Base-by-base conservation (phyloP, 2,329 filamentous ascomycete species). In the Scytalidium lignicola region DNA sequence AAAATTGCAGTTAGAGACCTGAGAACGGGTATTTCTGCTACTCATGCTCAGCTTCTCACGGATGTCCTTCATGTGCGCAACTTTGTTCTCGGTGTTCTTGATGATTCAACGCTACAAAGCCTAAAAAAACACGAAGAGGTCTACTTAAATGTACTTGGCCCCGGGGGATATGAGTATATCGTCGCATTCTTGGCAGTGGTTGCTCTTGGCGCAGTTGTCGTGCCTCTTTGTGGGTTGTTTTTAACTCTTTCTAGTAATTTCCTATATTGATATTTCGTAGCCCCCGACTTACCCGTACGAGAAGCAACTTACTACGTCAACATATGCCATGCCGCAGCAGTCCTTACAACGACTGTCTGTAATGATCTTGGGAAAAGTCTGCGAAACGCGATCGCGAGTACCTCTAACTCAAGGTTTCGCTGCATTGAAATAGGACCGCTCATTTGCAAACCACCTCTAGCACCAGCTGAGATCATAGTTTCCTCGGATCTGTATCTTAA, bases 121-220 rank as follows among this genome's bases (percentile, higher is more conserved):
- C 55, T 70, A 22, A 54, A 64, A 6, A 58, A 55, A 12, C 57
- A 65, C 47, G 60, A 67, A 43, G 70, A 70, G 46, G 66, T 72
- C 13, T 74, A 70, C 53, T 67, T 75, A 41, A 69, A 68, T 21
- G 63, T 75, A 3, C 60, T 76, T 29, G 72, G 70, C 9, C 63
- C 70, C 2, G 70, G 71, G 6, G 68, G 73, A 3, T 75, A 75
- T 55, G 72, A 74, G 48, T 76, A 70, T 55, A 65, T 69, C 3
- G 70, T 75, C 13, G 72, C 68, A 3, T 70, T 74, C 53, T 62
- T 75, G 23, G 69, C 72, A 3, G 64, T 73, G 17, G 61, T 73
- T 26, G 72, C 73, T 10, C 52, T 73, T 2, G 72, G 72, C n/a
- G 74, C 69, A 3, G 73, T 71, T 15, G 68, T 69, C 1, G 73